Base-by-base conservation (phyloP, 2,329 filamentous ascomycete species). In the Colletotrichum siamense region DNA sequence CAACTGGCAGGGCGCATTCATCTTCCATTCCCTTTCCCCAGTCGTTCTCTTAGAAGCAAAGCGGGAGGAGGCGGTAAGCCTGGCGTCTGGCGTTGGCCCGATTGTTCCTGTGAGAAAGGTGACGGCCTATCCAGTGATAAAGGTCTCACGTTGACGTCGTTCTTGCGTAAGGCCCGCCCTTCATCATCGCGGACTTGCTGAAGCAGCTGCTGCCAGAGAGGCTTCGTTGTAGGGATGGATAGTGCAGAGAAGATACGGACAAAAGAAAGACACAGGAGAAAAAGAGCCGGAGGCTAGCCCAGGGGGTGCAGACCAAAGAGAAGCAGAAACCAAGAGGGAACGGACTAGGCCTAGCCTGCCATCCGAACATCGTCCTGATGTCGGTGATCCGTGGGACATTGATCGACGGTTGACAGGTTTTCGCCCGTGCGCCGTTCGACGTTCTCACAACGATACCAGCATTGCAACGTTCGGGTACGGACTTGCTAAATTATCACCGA, bases 331-430 rank as follows among this genome's bases (percentile, higher is more conserved):
- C 49, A 69, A 63, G 22, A 32, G 32, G 57, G 39, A 24, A 73
- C 13, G 22, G 22, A 24, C 73, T 65, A 65, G 64, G 34, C 44
- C 64, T 59, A 69, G 69, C 26, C 70, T 74, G 74, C 70, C 70
- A 76, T 74, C 70, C 59, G 49, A 65, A 76, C 34, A 49, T 69
- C 26, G 49, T 76, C 64, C 49, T 69, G 49, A 73, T 65, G 44
- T 73, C 70, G 70, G 74, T 69, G 57, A 76, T 74, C 70, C 74
- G 70, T 52, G 61, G 70, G 64, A 62, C 44, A 30, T 26, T 76
- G 74, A 74, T 74, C 34, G 74, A 73, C 64, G 24, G 57, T 65
- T 75, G 72, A 71, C 72, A 61, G 68, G 39, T 49, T 69, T 32
- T 49, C 26, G 49, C n/a, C 70, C 70, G 74, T 76, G 74, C 74